A percentile compares a stretch with the other conserved stretches of the same genome.
These are phyloP conservation scores for Musa beccarii DNA, from an alignment of 176 grass and related monocot species.

Conservation along the genomic window DNA sequence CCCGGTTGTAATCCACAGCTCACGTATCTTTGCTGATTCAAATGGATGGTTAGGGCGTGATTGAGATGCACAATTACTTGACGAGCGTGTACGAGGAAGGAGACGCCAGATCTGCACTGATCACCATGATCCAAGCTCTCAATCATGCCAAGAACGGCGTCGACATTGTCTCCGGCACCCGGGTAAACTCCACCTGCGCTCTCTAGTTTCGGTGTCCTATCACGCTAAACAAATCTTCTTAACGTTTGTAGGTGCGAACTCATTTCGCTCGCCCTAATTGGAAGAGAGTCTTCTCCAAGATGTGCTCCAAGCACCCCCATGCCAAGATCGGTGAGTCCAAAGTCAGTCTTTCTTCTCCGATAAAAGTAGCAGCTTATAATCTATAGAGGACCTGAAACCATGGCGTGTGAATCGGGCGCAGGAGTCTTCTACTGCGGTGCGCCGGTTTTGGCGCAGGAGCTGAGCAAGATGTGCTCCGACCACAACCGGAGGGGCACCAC, in stretches of 20 bases:
- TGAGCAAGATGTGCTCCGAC: constrained; percentile 82
- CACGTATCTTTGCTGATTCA: no score
- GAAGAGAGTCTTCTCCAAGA: constrained; percentile 91
- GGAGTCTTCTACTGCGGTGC: constrained; percentile 98
- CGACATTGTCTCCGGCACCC: constrained; percentile 91
- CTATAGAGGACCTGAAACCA: no score
- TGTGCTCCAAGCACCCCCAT: constrained; percentile 70
- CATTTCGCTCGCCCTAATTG: constrained; percentile 99
- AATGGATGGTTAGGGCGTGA: constrained; percentile 48
- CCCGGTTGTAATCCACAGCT: no score
- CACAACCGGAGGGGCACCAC: constrained; percentile 77
- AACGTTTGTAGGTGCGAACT: constrained; percentile 63
- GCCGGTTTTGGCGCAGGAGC: constrained; percentile 80
- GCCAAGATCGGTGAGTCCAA: constrained; percentile 77
- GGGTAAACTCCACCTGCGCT: constrained; percentile 34
- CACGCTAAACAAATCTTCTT: no score
- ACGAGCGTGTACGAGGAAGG: constrained; percentile 99
- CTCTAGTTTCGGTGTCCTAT: no score
- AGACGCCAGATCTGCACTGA: constrained; percentile 88
- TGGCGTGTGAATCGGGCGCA: constrained; percentile 8
- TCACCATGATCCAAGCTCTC: constrained; percentile 96
- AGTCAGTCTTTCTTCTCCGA: no score
- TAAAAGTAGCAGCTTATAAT: no score
- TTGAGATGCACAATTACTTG: constrained; percentile 99
- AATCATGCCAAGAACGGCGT: constrained; percentile 97